Base-by-base conservation (phyloP, 768 basidiomycete genomes). In the Auriscalpium microsporum region DNA sequence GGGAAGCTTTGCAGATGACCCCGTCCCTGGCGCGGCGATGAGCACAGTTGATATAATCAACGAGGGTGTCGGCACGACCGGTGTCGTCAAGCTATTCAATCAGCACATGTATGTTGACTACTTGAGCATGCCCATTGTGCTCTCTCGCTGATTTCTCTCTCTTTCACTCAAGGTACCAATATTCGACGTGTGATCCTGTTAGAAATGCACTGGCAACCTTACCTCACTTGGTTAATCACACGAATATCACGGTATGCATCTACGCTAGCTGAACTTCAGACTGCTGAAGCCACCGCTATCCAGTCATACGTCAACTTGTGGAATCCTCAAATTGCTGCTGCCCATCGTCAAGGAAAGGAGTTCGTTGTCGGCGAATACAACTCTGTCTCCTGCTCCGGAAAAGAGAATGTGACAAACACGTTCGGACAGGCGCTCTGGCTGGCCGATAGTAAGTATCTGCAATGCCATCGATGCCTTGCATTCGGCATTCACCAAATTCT, bases 371-470 rank as follows among this genome's bases (percentile, higher is more conserved):
- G 63, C 14, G 67, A 68, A 35, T 69, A 59, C 48, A 66, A 60
- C 52, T 65, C 62, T 14, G 62, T 67, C 10, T 63, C 63, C 11
- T 70, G 71, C 58, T 69, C 68, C 19, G 70, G 71, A 4, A 70
- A 69, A 54, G 50, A 67, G 48, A 70, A 69, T 50, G 68, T 72
- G 21, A 68, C 70, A 17, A 61, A 72, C 48, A 70, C 68, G 3
- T 72, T 68, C 46, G 71, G 67, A 17, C 69, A 70, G 50, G 68
- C 68, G 0, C 58, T 71, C 11, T 69, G 67, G 67, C 54, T 69
- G 7, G 66, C 63, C 1, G 67, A 69, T 54, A 68, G 66, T 68
- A 42, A 51, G 65, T 62, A 17, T 34, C 17, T 19, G 10, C 28
- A 14, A 33, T n/a, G 23, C 19, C 34, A 36, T 8, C 14, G 49